Evolutionary conservation across 495 filamentous ascomycete species (phyloP).

Genomic region (Rhypophila decipiens): DNA sequence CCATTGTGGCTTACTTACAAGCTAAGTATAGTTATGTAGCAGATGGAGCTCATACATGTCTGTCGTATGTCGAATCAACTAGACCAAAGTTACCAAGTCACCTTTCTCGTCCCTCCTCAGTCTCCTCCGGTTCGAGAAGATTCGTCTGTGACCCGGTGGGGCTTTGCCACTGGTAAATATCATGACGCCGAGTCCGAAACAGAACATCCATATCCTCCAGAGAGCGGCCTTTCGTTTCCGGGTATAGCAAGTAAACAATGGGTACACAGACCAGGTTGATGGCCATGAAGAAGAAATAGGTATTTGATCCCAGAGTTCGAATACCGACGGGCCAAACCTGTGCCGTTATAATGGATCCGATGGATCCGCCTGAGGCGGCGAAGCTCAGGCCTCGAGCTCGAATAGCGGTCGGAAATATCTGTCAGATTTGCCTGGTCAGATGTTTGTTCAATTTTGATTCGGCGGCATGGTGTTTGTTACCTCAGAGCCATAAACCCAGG

Average conservation of each 20-base stretch:
- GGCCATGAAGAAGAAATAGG: slow-evolving; percentile 54
- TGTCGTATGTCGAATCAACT: no score
- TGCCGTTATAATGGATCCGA: slow-evolving; percentile 44
- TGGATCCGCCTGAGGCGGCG: slow-evolving; percentile 42
- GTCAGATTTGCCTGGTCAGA: not conserved
- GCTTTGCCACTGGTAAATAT: no score
- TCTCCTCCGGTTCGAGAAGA: slow-evolving; percentile 1
- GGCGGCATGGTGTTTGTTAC: slow-evolving; percentile 16
- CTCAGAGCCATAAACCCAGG: slow-evolving; percentile 56
- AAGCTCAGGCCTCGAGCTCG: slow-evolving; percentile 47
- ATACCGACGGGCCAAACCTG: slow-evolving; percentile 46
- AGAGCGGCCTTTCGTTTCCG: slow-evolving; percentile 46
- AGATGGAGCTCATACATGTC: no score
- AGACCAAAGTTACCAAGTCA: no score
- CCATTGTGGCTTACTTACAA: no score
- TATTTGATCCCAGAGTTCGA: slow-evolving; percentile 44
- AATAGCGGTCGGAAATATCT: slow-evolving; percentile 49
- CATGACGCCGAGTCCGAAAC: slow-evolving; percentile 36
- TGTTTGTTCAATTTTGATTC: not conserved
- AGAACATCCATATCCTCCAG: slow-evolving; percentile 50
- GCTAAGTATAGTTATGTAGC: no score
- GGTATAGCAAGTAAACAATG: slow-evolving; percentile 44
- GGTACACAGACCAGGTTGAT: slow-evolving; percentile 46
- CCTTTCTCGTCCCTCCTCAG: not conserved
- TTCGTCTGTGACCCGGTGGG: slow-evolving; percentile 8